Evolutionary conservation across 176 grass and related monocot genomes (phyloP), one percentile per base, ranked within the genome.

Genomic region (Hyparrhenia diplandra): DNA sequence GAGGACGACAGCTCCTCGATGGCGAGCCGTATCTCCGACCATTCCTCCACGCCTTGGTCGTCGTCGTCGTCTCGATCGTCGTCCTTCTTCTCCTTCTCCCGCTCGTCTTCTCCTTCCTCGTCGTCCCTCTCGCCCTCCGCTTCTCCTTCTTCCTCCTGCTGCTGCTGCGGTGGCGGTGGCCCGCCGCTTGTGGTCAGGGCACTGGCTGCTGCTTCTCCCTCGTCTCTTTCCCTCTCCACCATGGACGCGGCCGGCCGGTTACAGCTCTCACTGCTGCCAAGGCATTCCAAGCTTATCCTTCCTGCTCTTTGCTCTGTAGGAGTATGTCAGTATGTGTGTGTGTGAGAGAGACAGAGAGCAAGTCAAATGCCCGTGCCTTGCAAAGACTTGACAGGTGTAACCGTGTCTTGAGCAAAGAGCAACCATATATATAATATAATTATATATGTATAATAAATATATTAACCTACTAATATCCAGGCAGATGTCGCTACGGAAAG

Each of bases 1-100:
- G 82, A 61, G 67, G 94, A 88, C 18, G n/a, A n/a, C n/a, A 97
- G 94, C 80, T 94, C 89, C 66, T 76, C 91, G 67, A 94, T 86
- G 25, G 91, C 91, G 55, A 92, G 59, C 76, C 87, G 81, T 80
- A 97, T 90, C 87, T 86, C 89, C 4, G 88, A 90, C 64, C 82
- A 86, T n/a, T n/a, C n/a, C 71, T 74, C 49, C 29, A 11, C 13
- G 39, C 0, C 67, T 40, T 17, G n/a, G n/a, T n/a, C n/a, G n/a
- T n/a, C 6, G 23, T 6, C 52, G 51, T 21, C 55, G 57, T 13
- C 39, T 8, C 36, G 36, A 4, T 63, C 18, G 34, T 79, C 36
- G n/a, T n/a, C n/a, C 10, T 80, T 29, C 7, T 81, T 63, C 14
- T 28, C 60, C 31, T 85, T 21, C 1, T 57, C 54, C 0, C 5